phyloP scores from a whole-genome alignment of 2,329 filamentous ascomycete genomes.

The Hypomyces rosellus region DNA sequence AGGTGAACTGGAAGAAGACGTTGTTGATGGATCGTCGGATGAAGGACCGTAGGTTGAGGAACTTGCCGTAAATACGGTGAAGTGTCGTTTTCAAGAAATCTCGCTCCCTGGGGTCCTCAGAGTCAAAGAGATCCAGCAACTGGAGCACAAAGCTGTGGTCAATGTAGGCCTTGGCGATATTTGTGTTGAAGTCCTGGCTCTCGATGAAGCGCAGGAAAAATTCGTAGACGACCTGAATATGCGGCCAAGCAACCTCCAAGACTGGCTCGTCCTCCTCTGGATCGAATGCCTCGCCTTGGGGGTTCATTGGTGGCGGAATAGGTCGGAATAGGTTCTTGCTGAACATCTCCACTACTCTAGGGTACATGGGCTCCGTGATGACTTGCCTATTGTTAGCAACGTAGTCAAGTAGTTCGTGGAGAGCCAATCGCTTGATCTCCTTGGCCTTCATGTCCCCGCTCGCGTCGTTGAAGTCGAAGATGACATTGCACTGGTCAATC shows the following conservation, averaged over 20 bases:
- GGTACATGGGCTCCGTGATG: constrained; percentile 98
- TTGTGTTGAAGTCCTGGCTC: constrained; percentile 99
- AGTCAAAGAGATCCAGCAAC: constrained; percentile 96
- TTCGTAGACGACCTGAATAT: constrained; percentile 99
- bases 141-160: constrained; percentile 96
- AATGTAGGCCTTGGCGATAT: constrained; percentile 98
- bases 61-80: constrained; percentile 98
- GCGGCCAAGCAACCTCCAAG: constrained; percentile 95
- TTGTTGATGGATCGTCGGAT: constrained; percentile 99
- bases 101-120: constrained; percentile 90
- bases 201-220: constrained; percentile 99
- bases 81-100: constrained; percentile 98
- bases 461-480: constrained; percentile 98
- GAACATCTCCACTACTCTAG: constrained; percentile 97
- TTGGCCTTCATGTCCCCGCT: constrained; percentile 99
- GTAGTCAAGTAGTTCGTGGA: constrained; percentile 95
- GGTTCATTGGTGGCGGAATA: constrained; percentile 94
- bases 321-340: constrained; percentile 97
- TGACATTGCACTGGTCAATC: constrained; percentile 99
- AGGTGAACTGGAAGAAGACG: constrained; percentile 99
- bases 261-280: constrained; percentile 98
- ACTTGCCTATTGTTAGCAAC: constrained; percentile 98
- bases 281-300: constrained; percentile 96
- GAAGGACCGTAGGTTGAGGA: constrained; percentile 93
- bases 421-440: constrained; percentile 93